Evolutionary conservation across 169 alveolate species (phyloP), one percentile per base, ranked within the genome.

Genomic region (Plasmodium coatneyi): DNA sequence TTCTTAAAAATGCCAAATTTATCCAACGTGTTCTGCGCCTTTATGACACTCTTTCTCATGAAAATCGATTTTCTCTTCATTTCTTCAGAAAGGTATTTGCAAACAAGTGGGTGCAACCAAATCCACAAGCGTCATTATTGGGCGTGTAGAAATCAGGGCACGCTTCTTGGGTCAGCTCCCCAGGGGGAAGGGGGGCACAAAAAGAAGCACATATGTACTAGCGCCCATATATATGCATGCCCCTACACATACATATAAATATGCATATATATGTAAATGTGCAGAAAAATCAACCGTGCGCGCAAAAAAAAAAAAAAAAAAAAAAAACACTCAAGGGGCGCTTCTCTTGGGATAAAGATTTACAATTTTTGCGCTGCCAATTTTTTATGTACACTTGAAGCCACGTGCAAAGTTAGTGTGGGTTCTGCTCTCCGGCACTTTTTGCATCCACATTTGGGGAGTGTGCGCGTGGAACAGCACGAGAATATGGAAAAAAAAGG

Each of bases 1-100:
- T 87, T 87, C 71, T 79, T 87, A 32, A 87, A 87, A 87, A 87
- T 87, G 19, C 93, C 93, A 87, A 87, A 87, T 49, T 87, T 87
- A 28, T 87, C 93, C 93, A 87, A 66, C 49, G 93, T 87, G 36
- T 87, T 87, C 56, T 87, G 93, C 25, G 81, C 52, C 76, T 87
- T 87, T 54, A 87, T 87, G 32, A 52, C 56, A 87, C 60, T 87
- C 36, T 52, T 87, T 87, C 41, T 87, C 25, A 41, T 56, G 71
- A 78, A 80, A 52, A 66, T 43, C n/a, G 89, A 78, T 87, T 87
- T 87, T 76, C 93, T 76, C 93, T 87, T 87, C 93, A 87, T 87
- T 87, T 78, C 46, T 54, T 79, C 46, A 66, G 76, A 19, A 81
- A 0, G 28, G 30, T 70, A 12, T 41, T 28, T 30, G 7, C 30